A percentile compares a stretch with the other conserved stretches of the same genome.
These are phyloP conservation scores for Auriscalpium vulgare DNA, from an alignment of 768 basidiomycete species.

Conservation along the genomic window DNA sequence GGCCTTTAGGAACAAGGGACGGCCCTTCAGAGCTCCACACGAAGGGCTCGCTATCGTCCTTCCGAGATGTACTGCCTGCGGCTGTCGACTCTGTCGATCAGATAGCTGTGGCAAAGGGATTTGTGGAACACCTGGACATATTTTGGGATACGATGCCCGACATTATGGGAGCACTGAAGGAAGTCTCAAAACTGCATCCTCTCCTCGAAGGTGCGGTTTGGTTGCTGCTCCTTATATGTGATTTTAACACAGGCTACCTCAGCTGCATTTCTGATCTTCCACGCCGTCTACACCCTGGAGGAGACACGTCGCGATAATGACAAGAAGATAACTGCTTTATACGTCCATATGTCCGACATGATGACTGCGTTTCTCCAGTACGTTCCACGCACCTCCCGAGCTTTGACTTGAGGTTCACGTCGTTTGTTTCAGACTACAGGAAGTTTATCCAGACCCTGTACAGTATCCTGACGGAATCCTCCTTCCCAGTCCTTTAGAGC, in stretches of 20 bases:
- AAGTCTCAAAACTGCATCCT: conserved; percentile 21
- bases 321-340: conserved; percentile 37
- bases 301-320: conserved; percentile 43
- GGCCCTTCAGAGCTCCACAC: no score
- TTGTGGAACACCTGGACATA: conserved; percentile 15
- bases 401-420: not conserved
- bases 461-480: conserved; percentile 23
- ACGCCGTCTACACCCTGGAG: conserved; percentile 40
- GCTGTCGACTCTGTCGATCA: not conserved
- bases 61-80: not conserved
- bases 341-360: conserved; percentile 43
- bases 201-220: conserved; percentile 19
- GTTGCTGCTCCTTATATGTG: not conserved
- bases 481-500: conserved; percentile 25
- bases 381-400: not conserved
- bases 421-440: conserved; percentile 19
- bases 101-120: not conserved
- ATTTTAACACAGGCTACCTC: not conserved
- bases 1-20: no score
- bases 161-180: conserved; percentile 22
- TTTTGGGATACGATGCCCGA: conserved; percentile 20
- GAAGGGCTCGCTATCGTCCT: no score
- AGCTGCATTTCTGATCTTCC: conserved; percentile 45
- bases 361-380: conserved; percentile 22
- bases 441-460: conserved; percentile 22